Conservation (phyloP, 192 early-diverging fungal species). For the Kappamyces sp. region DNA sequence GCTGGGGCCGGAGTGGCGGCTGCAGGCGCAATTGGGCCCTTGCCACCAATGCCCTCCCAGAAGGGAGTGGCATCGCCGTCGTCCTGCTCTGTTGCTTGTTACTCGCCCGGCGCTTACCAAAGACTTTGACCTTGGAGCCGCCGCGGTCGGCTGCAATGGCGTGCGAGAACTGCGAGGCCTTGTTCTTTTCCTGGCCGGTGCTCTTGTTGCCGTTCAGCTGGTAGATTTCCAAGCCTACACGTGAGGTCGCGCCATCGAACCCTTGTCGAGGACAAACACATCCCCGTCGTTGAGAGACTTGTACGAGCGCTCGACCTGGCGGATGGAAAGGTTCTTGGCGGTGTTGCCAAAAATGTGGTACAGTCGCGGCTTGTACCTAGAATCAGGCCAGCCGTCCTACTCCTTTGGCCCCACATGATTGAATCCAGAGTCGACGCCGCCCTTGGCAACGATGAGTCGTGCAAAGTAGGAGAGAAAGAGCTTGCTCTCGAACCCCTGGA, state of each 20-base stretch:
- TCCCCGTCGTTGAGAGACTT: constrained; percentile 60
- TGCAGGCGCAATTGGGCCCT: constrained; percentile 52
- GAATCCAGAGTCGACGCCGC: constrained; percentile 71
- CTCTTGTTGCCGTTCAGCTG: constrained; percentile 63
- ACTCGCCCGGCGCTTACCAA: constrained; percentile 40
- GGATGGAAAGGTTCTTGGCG: constrained; percentile 46
- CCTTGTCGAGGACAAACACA: constrained; percentile 70
- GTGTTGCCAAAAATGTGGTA: constrained; percentile 39
- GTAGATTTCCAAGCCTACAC: constrained; percentile 51
- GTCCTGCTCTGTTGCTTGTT: constrained; percentile 48
- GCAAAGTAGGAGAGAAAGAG: constrained; percentile 67
- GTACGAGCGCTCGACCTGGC: constrained; percentile 49
- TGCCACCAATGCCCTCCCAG: constrained; percentile 57
- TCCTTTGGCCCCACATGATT: constrained; percentile 51
- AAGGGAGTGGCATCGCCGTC: constrained; percentile 51
- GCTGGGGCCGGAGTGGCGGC: too few relatives aligned
- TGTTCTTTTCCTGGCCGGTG: constrained; percentile 61
- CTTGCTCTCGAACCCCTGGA: constrained; percentile 60
- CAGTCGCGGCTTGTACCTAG: constrained; percentile 41
- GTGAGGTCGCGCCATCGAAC: too few relatives aligned
- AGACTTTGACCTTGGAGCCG: constrained; percentile 52
- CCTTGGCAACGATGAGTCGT: constrained; percentile 45
- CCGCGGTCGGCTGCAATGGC: constrained; percentile 57
- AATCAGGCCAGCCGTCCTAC: too few relatives aligned
- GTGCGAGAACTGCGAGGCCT: constrained; percentile 59